Base-by-base conservation (phyloP, 192 early-diverging fungal species). In the Lobosporangium transversale region DNA sequence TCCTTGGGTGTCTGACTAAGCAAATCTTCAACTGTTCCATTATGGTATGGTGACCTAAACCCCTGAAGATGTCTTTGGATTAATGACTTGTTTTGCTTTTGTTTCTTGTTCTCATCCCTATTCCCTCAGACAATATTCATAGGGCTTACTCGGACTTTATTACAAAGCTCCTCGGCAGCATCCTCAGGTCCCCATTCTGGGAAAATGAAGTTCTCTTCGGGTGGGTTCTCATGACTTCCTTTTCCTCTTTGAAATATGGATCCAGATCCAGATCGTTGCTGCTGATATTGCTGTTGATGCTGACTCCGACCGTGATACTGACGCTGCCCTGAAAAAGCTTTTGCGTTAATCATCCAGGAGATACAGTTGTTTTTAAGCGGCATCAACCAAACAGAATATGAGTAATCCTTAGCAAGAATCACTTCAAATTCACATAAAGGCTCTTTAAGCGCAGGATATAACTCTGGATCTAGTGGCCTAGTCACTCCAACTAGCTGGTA, bases 1-100 rank as follows among this genome's bases (percentile, higher is more conserved):
- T 27, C 47, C 29, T 61, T 61, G 20, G 58, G 58, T 15, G 58
- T 61, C 8, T 61, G 40, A n/a, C 44, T 42, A 33, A 61, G 23
- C 58, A 61, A 27, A 32, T 61, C 58, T 2, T 45, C 58, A 21
- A 61, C 49, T 0, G 58, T 61, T 1, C 44, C 47, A n/a, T 30
- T 31, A 31, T 49, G 30, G 20, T 49, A 49, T 23, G 47, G 52
- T 10, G 20, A 53, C 12, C 27, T n/a, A 30, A 53, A 53, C 10
- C n/a, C 11, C 52, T 53, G 30, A 50, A 18, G n/a, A n/a, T n/a
- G n/a, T n/a, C n/a, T n/a, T n/a, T n/a, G n/a, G n/a, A n/a, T n/a
- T n/a, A n/a, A n/a, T n/a, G n/a, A n/a, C n/a, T n/a, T n/a, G n/a
- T n/a, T n/a, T n/a, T n/a, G n/a, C n/a, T n/a, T n/a, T n/a, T n/a